Conservation (phyloP, 495 filamentous ascomycete species). For the Diplogelasinospora grovesii region DNA sequence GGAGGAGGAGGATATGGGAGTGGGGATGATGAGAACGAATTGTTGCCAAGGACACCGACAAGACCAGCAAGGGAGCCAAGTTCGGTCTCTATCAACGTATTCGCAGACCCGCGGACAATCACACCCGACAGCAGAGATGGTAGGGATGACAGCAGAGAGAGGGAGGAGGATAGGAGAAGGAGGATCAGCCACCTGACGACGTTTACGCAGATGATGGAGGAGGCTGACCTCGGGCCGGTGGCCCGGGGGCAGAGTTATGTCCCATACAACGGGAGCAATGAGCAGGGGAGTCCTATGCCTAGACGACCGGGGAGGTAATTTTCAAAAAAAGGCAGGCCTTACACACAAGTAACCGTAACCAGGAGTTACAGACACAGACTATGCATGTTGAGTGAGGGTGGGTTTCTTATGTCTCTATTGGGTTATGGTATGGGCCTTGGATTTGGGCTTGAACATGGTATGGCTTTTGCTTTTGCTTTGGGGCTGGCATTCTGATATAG, state of each 20-base stretch:
- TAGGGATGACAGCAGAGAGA: background rate
- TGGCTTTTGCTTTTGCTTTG: no score
- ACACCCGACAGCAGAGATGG: slow-evolving; percentile 16
- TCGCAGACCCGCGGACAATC: slow-evolving; percentile 52
- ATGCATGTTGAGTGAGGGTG: no score
- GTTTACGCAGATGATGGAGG: slow-evolving; percentile 60
- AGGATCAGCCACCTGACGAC: slow-evolving; percentile 43
- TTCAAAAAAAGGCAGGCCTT: no score
- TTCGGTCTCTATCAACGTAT: slow-evolving; percentile 62
- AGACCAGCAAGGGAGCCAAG: slow-evolving; percentile 45
- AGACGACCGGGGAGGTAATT: no score
- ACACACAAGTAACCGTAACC: no score
- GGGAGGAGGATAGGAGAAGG: background rate
- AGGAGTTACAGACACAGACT: no score
- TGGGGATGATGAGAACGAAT: slow-evolving; percentile 9
- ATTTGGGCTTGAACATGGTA: no score
- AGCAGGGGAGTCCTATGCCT: slow-evolving; percentile 31
- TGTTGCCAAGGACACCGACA: slow-evolving; percentile 15
- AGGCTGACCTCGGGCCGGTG: slow-evolving; percentile 42
- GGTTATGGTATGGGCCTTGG: no score
- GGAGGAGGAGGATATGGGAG: no score
- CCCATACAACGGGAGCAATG: slow-evolving; percentile 8
- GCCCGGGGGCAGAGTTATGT: slow-evolving; percentile 36
- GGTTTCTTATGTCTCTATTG: no score
- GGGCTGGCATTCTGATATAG: no score